phyloP scores from a whole-genome alignment of 2,329 filamentous ascomycete species.

The Talaromyces verruculosus region DNA sequence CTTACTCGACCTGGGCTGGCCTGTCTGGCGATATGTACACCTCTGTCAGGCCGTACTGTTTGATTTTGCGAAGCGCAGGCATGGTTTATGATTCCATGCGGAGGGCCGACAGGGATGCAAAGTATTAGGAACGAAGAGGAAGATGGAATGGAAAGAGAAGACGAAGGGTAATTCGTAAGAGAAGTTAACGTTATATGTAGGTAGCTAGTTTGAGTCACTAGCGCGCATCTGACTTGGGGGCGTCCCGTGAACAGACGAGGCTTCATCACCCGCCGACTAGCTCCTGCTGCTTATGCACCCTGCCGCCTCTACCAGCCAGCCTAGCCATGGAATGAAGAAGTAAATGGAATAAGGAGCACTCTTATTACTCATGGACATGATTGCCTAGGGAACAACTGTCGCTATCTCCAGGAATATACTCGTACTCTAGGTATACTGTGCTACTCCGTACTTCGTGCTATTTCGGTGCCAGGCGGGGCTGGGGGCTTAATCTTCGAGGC shows the following conservation, averaged over 20 bases:
- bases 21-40: conserved; percentile 39
- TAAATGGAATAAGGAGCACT: too few relatives aligned
- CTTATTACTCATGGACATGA: too few relatives aligned
- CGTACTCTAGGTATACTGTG: too few relatives aligned
- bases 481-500: background rate
- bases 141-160: background rate
- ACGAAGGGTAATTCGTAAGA: background rate
- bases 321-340: background rate
- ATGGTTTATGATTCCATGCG: conserved; percentile 6
- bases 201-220: conserved; percentile 2
- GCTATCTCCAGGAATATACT: too few relatives aligned
- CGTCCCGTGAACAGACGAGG: conserved; percentile 7
- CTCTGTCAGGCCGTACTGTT: conserved; percentile 44
- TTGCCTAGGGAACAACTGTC: too few relatives aligned
- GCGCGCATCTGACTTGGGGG: conserved; percentile 12
- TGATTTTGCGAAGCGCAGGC: conserved; percentile 27
- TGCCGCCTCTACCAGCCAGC: background rate
- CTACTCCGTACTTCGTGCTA: background rate
- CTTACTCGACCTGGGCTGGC: conserved; percentile 41
- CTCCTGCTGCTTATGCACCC: background rate
- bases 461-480: background rate
- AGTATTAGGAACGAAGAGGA: background rate
- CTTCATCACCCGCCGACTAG: background rate
- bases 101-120: background rate
- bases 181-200: background rate